Percentiles rank a stretch among this genome's conserved stretches.
Conservation (phyloP, 441 rosid species). For the Corymbia citriodora region DNA sequence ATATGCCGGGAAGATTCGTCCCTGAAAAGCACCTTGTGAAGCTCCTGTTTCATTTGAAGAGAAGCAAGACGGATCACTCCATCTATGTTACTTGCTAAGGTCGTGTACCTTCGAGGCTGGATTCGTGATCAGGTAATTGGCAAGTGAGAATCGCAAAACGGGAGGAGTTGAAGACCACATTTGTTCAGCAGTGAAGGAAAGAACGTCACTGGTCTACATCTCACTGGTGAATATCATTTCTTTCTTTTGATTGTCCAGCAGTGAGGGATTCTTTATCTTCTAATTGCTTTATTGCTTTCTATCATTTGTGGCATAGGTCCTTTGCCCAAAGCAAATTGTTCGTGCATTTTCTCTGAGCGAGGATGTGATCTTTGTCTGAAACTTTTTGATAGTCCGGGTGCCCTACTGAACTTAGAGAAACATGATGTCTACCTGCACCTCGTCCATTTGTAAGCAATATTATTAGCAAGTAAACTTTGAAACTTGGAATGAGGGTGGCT, state of each 20-base stretch:
- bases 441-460: slow-evolving; percentile 41
- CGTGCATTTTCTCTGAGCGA: slow-evolving; percentile 27
- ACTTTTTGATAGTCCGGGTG: slow-evolving; percentile 28
- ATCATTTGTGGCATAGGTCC: slow-evolving; percentile 32
- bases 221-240: slow-evolving; percentile 23
- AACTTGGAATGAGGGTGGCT: not conserved
- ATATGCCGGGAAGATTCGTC: too few species aligned
- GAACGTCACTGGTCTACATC: slow-evolving; percentile 19
- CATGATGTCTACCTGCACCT: slow-evolving; percentile 38
- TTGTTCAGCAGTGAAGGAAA: too few species aligned
- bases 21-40: too few species aligned
- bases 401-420: slow-evolving; percentile 35
- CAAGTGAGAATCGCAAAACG: too few species aligned
- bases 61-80: too few species aligned
- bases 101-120: too few species aligned
- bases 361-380: slow-evolving; percentile 58
- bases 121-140: too few species aligned
- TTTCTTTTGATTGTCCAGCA: not conserved
- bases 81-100: too few species aligned
- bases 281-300: not conserved
- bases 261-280: not conserved
- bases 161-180: too few species aligned
- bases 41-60: too few species aligned
- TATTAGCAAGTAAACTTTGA: not conserved
- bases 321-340: slow-evolving; percentile 38